Evolutionary conservation across 1,284 basidiomycete species (phyloP), one percentile per base, ranked within the genome.

Genomic region (Gyrodon tennesseensis): DNA sequence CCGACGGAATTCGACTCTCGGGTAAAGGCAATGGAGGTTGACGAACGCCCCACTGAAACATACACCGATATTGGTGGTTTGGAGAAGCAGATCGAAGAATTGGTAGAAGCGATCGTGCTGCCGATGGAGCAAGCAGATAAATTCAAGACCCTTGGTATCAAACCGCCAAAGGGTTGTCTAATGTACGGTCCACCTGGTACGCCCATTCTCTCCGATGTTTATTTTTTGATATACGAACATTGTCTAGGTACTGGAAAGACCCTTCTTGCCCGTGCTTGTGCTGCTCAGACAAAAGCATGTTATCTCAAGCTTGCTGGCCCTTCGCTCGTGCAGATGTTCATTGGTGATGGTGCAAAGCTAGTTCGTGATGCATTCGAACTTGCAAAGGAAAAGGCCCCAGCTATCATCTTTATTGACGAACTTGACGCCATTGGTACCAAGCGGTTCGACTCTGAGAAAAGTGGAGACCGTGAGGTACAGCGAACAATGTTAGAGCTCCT

Each of bases 321-420:
- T 12, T 97, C 99, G 77, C 87, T 99, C 58, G 98, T 99, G 70
- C 96, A 99, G 81, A 99, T 99, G 77, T 99, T 98, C 77, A 90
- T 99, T 54, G 97, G 97, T 73, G 97, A 99, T 73, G 97, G 97
- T n/a, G 96, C 96, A 54, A 99, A 98, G 80, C 88, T 99, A 56
- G 97, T 99, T 23, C 89, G 97, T 65, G 96, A 99, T 74, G 82
- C 98, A 49, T 99, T 99, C 85, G 87, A 95, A 65, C 91, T 98
- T 9, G 97, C 97, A 15, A 96, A 98, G 78, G 96, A 98, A 76
- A 92, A 98, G 74, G 93, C 96, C 18, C 96, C 97, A 7, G 96
- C 95, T 83, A 99, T 99, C 69, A 94, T 99, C 46, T 99, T 99
- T 78, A 99, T 99, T 76, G 97, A 99, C 77, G 97, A 99, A 78